Evolutionary conservation across 495 filamentous ascomycete genomes (phyloP), one percentile per base, ranked within the genome.

Genomic region (Extremus antarcticus): DNA sequence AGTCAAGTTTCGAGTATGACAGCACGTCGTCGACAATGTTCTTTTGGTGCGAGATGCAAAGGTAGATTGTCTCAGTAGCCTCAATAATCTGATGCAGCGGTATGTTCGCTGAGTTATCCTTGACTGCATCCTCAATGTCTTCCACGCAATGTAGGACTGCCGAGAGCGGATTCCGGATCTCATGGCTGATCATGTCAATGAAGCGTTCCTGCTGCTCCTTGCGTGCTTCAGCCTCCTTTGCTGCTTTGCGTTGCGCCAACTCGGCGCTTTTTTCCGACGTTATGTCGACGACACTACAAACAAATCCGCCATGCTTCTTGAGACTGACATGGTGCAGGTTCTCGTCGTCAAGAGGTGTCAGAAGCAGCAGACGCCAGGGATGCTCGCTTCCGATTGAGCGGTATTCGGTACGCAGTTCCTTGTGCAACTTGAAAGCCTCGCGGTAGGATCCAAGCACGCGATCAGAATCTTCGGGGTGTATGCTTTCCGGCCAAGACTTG

Each of bases 171-270:
- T 71, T 71, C 10, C 68, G 55, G 39, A 69, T 69, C 54, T 70
- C 64, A 40, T 40, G 35, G 9, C 10, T 10, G 35, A 54, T 41
- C 38, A 56, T 50, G 32, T 66, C 62, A 43, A 68, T 70, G 58
- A 68, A 68, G 2, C 66, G 53, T 58, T 70, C 68, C 50, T 70
- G 68, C 51, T 71, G 68, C 23, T 63, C 57, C 50, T 66, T 68
- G 10, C 65, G 54, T 16, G 68, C 68, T 32, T 43, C 49, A 0
- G 68, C 68, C 25, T 69, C 67, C 2, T 53, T 55, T 15, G 67
- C 67, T 22, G 62, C 63, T 48, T 65, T 67, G 40, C 66, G 55
- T 49, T 70, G 62, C 0, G 60, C 24, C 25, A 70, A 40, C 51
- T 68, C 60, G 1, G 67, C 67, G n/a, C 51, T 51, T 47, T 70